Base-by-base conservation (phyloP, 2,329 filamentous ascomycete genomes). In the Aspergillus clavatus region DNA sequence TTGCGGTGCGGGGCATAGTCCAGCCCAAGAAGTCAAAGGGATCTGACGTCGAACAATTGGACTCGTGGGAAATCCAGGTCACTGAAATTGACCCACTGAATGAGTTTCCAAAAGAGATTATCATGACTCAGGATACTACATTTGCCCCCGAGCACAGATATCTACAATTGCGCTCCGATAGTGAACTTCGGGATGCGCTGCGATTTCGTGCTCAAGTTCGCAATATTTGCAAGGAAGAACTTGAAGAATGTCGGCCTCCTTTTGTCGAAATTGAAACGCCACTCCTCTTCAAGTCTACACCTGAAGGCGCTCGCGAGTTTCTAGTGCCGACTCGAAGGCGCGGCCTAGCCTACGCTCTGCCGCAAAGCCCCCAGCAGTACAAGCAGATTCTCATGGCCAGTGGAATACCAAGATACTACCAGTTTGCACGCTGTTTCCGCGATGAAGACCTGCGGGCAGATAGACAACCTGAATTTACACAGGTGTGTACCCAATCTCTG, bases 331-430 rank as follows among this genome's bases (percentile, higher is more conserved):
- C 90, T 1, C 77, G 93, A 22, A 79, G 77, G 27, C 77, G 76
- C 1, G 89, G 88, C 0, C 72, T 83, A 48, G 89, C 88, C 3
- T 98, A 97, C 66, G 93, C 93, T 7, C 73, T 98, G 16, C 90
- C 90, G 0, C 94, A 98, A 65, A 97, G 91, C 54, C 93, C 93
- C 0, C 93, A 98, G 66, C 93, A 98, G 66, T 98, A 97, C 65
- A 98, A 98, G 71, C 93, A 98, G 71, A 87, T 96, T 2, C 78
- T 98, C 33, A 97, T 98, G 89, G 87, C 89, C 0, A 86, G 87
- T 49, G 91, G 91, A 0, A 79, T 96, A 8, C 72, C 77, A 1
- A 81, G 79, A 31, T 98, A 98, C 65, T 94, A 85, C 67, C 93
- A 98, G 59, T 89, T 96, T 70, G 94, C 93, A 1, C 84, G 83